phyloP scores from a whole-genome alignment of 2,329 filamentous ascomycete species.

The Beauveria asiatica region DNA sequence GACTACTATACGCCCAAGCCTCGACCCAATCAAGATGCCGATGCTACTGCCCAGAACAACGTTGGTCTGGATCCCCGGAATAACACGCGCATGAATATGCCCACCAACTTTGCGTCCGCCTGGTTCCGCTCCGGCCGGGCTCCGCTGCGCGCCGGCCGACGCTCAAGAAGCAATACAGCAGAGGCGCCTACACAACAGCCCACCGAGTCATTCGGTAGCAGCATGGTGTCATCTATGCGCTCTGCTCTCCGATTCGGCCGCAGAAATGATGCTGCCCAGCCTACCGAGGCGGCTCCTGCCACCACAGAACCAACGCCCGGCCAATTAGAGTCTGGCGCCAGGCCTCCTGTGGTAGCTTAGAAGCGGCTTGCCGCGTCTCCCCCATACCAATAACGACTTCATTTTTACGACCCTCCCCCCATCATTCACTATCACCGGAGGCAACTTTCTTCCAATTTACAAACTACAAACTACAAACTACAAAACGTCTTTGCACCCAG shows the following conservation, averaged over 20 bases:
- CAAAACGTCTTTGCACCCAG: neutral
- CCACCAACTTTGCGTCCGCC: slow-evolving; percentile 31
- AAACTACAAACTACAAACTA: neutral
- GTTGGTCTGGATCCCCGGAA: slow-evolving; percentile 26
- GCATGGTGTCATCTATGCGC: slow-evolving; percentile 25
- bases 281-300: slow-evolving; percentile 13
- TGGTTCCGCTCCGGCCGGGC: slow-evolving; percentile 24
- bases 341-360: neutral
- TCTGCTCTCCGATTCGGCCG: slow-evolving; percentile 25
- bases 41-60: slow-evolving; percentile 22
- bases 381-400: neutral
- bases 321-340: slow-evolving; percentile 36
- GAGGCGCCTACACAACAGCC: slow-evolving; percentile 5
- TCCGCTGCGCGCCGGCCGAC: neutral
- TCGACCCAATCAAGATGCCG: slow-evolving; percentile 45
- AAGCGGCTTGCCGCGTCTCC: neutral
- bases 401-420: neutral
- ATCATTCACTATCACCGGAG: neutral
- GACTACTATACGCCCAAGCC: slow-evolving; percentile 96
- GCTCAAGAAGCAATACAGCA: neutral
- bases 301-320: slow-evolving; percentile 31
- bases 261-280: slow-evolving; percentile 17
- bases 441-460: neutral
- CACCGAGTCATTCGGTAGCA: slow-evolving; percentile 14
- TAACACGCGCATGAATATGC: slow-evolving; percentile 40